Percentiles rank a stretch among this genome's conserved stretches.
Conservation (phyloP, 1,139 yeast genomes). For the Eremothecium sinecaudum region DNA sequence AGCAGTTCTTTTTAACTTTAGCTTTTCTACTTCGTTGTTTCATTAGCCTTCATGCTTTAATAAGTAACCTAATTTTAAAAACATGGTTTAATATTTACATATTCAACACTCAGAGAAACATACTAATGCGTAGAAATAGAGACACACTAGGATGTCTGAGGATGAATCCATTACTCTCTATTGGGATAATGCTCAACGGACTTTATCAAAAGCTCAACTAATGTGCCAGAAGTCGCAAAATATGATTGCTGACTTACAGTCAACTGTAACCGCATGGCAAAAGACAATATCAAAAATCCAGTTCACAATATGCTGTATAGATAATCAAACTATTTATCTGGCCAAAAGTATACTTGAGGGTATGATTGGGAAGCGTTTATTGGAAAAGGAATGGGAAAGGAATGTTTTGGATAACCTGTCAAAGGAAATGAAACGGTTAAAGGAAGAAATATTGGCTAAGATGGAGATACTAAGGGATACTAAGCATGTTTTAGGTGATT, state of each 20-base stretch:
- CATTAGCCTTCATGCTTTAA: no score
- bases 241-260: slow-evolving; percentile 20
- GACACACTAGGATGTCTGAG: slow-evolving; percentile 1
- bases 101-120: no score
- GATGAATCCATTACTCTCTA: not conserved
- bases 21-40: no score
- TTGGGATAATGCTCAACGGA: slow-evolving; percentile 29
- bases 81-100: no score
- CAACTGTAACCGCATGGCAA: slow-evolving; percentile 21
- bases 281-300: slow-evolving; percentile 23
- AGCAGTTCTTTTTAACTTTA: no score
- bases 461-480: slow-evolving; percentile 29
- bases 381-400: slow-evolving; percentile 22
- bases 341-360: slow-evolving; percentile 24
- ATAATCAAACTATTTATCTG: slow-evolving; percentile 32
- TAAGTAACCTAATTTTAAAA: no score
- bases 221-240: slow-evolving; percentile 33
- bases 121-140: not conserved
- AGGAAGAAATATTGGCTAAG: slow-evolving; percentile 30
- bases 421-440: slow-evolving; percentile 22
- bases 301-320: slow-evolving; percentile 30
- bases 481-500: slow-evolving; percentile 22
- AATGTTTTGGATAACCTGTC: slow-evolving; percentile 21
- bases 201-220: slow-evolving; percentile 31
- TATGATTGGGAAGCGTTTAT: slow-evolving; percentile 32